Evolutionary conservation across 306 rosid species (phyloP).

Genomic region (Mimosa bimucronata): DNA sequence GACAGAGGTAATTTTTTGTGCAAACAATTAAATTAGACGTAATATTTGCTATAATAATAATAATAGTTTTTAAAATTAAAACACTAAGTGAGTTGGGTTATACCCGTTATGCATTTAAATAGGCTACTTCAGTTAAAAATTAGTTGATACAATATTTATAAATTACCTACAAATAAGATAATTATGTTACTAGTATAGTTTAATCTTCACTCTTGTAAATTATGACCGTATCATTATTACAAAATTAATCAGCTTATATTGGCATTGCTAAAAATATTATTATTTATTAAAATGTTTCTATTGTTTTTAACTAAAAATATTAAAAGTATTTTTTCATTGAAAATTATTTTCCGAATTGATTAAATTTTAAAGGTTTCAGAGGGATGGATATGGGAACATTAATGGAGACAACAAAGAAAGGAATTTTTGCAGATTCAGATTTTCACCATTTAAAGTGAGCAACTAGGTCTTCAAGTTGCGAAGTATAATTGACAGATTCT

Average conservation of each 20-base stretch:
- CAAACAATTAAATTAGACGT: neutral
- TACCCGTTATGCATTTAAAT: neutral
- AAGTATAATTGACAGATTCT: neutral
- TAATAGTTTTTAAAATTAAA: neutral
- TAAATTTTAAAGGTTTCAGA: neutral
- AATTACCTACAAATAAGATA: neutral
- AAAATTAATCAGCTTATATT: neutral
- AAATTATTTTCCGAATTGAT: neutral
- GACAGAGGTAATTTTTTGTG: neutral
- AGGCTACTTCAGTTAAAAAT: neutral
- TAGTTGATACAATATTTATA: no score
- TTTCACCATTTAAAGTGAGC: slow-evolving; percentile 36
- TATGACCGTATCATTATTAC: neutral
- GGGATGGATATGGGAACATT: neutral
- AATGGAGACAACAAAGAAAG: slow-evolving; percentile 2
- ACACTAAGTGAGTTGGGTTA: no score
- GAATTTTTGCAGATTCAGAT: slow-evolving; percentile 7
- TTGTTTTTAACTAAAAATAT: neutral
- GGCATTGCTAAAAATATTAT: neutral
- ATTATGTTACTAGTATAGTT: neutral
- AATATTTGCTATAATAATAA: neutral
- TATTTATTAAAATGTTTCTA: neutral
- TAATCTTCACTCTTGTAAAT: neutral
- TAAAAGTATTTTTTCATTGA: neutral
- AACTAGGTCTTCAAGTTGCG: slow-evolving; percentile 38